Evolutionary conservation across 257 asterid genomes (phyloP), one percentile per base, ranked within the genome.

Genomic region (Ilex aquifolium): DNA sequence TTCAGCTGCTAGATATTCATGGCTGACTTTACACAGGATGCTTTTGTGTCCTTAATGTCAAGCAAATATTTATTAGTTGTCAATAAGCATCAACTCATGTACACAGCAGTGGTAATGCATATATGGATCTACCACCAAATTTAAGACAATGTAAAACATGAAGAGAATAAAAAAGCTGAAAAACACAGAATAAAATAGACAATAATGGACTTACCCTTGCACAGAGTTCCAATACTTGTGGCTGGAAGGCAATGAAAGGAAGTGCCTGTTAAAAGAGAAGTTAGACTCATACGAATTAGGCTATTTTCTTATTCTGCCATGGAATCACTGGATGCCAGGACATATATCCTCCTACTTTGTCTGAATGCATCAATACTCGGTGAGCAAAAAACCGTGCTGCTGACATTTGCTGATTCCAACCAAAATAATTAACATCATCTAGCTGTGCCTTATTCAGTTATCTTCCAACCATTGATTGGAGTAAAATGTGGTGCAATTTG

Each of bases 161-260:
- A 36, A 46, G n/a, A 46, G 13, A 21, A 65, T 72, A 49, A 49
- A 64, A 52, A 32, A 40, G 57, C 60, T 57, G 17, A 57, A 56
- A 14, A 21, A 10, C 31, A 27, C 31, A 44, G 14, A 46, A 42
- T 27, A 60, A 57, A 48, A 31, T 15, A 21, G 27, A 71, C 60
- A 68, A 49, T 30, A 56, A 42, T 69, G 64, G 48, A 60, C 95
- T 80, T 69, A 90, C 99, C 82, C 82, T 75, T 31, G 99, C 96
- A 78, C 99, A 93, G 58, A 90, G 95, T 78, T 90, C 95, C 77
- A 93, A 40, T 56, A 96, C 97, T 78, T 87, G 94, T 46, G 92
- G 91, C 82, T 93, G 91, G 79, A 93, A 85, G 70, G 81, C 82
- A 11, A 63, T 61, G 63, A 73, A 90, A 44, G 96, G 95, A 72